Evolutionary conservation across 1,284 basidiomycete species (phyloP), one percentile per base, ranked within the genome.

Genomic region (Ganoderma lucidum): DNA sequence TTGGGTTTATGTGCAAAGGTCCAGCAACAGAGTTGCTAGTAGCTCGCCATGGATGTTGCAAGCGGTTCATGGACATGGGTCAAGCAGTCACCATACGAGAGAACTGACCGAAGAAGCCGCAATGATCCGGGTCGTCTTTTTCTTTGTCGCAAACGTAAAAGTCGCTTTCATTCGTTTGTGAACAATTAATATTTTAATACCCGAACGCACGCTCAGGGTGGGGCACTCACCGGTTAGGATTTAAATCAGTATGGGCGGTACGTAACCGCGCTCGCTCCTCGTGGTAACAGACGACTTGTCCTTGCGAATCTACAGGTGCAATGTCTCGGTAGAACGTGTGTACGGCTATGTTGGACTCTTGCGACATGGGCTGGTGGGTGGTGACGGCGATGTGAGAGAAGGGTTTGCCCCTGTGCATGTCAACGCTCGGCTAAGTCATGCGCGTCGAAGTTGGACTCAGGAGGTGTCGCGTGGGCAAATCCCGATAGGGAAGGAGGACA

Each of bases 51-150:
- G n/a, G 17, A 39, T n/a, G 8, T 6, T n/a, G 45, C n/a, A 6
- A 9, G 53, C 53, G 53, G 53, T 32, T 55, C 28, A 30, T 30
- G 53, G 53, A 55, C 23, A 39, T 39, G 35, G 30, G 37, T 41
- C 58, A 39, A 60, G 35, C 32, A 28, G 48, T 10, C 45, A 48
- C 23, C 23, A 5, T 28, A 28, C 4, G n/a, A 3, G 9, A 6
- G 19, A n/a, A 75, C 80, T 68, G 62, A 85, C 84, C 75, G 30
- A 78, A 85, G 66, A 83, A 84, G 0, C 63, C 59, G 63, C 84
- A 85, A 8, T 62, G 66, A 2, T 75, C 69, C 1, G 72, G 66
- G 1, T 78, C 75, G 30, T 62, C 67, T 42, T 23, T 41, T 28
- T 58, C 19, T 23, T 67, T 72, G 15, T 66, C 51, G 66, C 80